Base-by-base conservation (phyloP, 129 eudicot species). In the Ambrosia artemisiifolia region DNA sequence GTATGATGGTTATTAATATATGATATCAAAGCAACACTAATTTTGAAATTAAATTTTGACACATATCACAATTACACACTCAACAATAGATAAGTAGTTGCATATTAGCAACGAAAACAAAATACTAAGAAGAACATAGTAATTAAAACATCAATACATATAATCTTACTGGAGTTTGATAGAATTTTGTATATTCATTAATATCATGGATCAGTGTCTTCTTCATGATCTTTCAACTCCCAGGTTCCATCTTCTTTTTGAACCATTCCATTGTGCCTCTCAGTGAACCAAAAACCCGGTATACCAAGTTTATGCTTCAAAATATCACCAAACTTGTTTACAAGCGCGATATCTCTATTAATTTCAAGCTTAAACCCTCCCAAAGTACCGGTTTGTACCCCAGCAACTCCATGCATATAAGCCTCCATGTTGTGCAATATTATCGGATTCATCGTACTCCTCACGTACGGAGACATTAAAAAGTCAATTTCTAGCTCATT, bases 401-500 rank as follows among this genome's bases (percentile, higher is more conserved):
- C 96, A 0, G 96, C 97, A 72, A 91, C 85, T 13, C 91, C 97
- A 65, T 91, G 97, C 78, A 91, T 11, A 69, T 91, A 83, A 35
- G 48, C 78, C 80, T 88, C 97, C 87, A 86, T 70, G 68, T 65
- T 84, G 71, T 91, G 97, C 88, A 85, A 88, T 54, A 12, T 74
- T 2, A n/a, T 35, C 5, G 81, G 62, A 71, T 71, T 65, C 57
- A 91, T 93, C 0, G 88, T 90, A 16, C 78, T 40, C 78, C 86
- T 88, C 74, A 91, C 68, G 60, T 86, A 88, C 1, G 63, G 28
- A 5, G 97, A 91, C 66, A 86, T 78, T 0, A 71, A 46, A 1
- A 87, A 86, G 57, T 91, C 90, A 7, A 88, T 80, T 0, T 5
- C 59, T 18, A 91, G 18, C 72, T 85, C 88, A 5, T 40, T 46